A percentile compares a stretch with the other conserved stretches of the same genome.
phyloP scores from a whole-genome alignment of 768 basidiomycete genomes.

The Hortiboletus campestris region DNA sequence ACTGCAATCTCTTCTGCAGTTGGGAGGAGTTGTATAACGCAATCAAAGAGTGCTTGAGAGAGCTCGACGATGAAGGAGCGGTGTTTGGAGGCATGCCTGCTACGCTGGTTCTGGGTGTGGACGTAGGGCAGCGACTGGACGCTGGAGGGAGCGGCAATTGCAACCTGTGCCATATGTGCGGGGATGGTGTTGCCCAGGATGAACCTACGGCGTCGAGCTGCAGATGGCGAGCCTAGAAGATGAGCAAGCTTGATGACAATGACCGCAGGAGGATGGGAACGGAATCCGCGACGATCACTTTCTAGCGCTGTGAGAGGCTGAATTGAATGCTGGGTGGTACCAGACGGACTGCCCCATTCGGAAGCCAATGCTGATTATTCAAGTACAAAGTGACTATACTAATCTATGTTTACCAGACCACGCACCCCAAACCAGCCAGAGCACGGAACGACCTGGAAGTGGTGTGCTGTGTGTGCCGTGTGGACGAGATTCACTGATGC shows the following conservation, averaged over 20 bases:
- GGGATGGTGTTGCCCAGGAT: not conserved
- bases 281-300: conserved; percentile 30
- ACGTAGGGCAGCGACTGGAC: conserved; percentile 27
- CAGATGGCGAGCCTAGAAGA: not conserved
- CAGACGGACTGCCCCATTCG: conserved; percentile 27
- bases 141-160: conserved; percentile 18
- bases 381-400: not conserved
- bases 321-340: conserved; percentile 15
- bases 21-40: conserved; percentile 89
- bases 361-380: conserved; percentile 17
- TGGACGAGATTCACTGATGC: not conserved
- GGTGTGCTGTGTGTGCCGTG: not conserved
- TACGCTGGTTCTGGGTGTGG: conserved; percentile 36
- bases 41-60: conserved; percentile 89
- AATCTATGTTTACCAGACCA: not conserved
- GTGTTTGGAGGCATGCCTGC: conserved; percentile 44
- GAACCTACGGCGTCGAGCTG: conserved; percentile 1
- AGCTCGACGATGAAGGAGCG: conserved; percentile 72
- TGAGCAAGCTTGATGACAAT: conserved; percentile 7
- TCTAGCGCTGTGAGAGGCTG: conserved; percentile 18
- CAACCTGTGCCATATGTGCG: conserved; percentile 29
- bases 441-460: not conserved
- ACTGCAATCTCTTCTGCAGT: conserved; percentile 87
- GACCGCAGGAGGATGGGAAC: conserved; percentile 17
- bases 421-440: too few species aligned